Evolutionary conservation across 768 basidiomycete genomes (phyloP).

Genomic region (Russula sp.): DNA sequence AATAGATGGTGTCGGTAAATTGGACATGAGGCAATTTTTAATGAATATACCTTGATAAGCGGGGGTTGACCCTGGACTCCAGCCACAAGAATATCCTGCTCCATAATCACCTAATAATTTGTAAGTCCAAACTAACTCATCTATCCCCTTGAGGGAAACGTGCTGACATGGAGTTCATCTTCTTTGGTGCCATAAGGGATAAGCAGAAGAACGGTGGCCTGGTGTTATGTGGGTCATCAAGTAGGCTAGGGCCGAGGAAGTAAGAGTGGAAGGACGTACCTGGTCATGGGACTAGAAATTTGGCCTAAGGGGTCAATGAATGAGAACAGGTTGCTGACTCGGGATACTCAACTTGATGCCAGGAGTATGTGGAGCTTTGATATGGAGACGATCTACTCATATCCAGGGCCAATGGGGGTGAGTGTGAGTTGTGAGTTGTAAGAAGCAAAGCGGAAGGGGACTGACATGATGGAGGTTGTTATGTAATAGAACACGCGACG

Average conservation of each 20-base stretch:
- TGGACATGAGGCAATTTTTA: neutral
- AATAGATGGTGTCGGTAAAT: neutral
- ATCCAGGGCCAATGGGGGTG: neutral
- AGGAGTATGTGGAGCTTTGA: constrained; percentile 51
- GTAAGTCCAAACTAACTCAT: neutral
- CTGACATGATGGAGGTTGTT: neutral
- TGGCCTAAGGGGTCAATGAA: constrained; percentile 5
- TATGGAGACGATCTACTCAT: constrained; percentile 13
- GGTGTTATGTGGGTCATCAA: constrained; percentile 20
- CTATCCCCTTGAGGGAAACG: neutral
- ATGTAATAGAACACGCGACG: constrained; percentile 1
- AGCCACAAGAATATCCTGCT: constrained; percentile 62
- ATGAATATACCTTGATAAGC: constrained; percentile 55
- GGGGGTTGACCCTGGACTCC: constrained; percentile 64
- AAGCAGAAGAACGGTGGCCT: constrained; percentile 73
- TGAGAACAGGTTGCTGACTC: neutral
- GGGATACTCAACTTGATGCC: constrained; percentile 65
- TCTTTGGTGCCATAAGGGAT: constrained; percentile 65
- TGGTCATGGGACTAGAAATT: constrained; percentile 73
- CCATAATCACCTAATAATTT: constrained; percentile 56
- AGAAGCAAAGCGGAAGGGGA: neutral
- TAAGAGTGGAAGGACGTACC: constrained; percentile 34
- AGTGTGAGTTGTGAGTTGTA: neutral
- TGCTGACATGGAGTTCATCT: constrained; percentile 52
- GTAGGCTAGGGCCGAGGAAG: constrained; percentile 9